Evolutionary conservation across 768 basidiomycete genomes (phyloP).

Genomic region (Serendipita sp.): DNA sequence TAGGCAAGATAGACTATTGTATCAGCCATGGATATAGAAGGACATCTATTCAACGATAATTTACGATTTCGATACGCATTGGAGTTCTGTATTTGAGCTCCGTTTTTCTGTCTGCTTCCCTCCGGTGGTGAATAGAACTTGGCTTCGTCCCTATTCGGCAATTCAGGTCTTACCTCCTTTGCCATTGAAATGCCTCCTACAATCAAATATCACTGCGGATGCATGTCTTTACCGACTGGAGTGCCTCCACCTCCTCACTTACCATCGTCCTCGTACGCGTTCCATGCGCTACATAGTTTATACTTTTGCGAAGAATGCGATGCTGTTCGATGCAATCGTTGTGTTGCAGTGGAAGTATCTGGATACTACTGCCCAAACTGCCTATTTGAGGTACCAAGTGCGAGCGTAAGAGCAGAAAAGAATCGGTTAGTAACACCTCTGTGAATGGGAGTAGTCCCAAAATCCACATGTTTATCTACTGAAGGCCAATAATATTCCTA

Average conservation of each 20-base stretch:
- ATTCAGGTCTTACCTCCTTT: too few species aligned
- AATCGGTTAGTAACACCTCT: slow-evolving; percentile 49
- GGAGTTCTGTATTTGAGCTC: too few species aligned
- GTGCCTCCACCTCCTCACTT: slow-evolving; percentile 60
- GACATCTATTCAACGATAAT: too few species aligned
- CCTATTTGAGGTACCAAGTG: slow-evolving; percentile 93
- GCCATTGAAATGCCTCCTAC: slow-evolving; percentile 9
- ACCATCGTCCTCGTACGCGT: slow-evolving; percentile 60
- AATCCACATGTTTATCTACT: background rate
- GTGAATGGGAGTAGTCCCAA: background rate
- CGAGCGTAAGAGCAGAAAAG: slow-evolving; percentile 95
- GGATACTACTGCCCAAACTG: slow-evolving; percentile 98
- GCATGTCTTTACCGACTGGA: slow-evolving; percentile 22
- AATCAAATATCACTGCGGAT: slow-evolving; percentile 22
- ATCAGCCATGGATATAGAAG: background rate
- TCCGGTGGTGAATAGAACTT: too few species aligned
- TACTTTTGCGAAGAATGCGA: slow-evolving; percentile 99
- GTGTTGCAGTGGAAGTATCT: slow-evolving; percentile 84
- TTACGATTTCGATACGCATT: too few species aligned
- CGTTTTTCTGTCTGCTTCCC: too few species aligned
- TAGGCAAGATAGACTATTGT: slow-evolving; percentile 12
- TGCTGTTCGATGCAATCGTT: slow-evolving; percentile 81
- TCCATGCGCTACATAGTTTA: slow-evolving; percentile 68
- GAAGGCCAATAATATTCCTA: background rate
- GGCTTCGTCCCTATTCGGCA: too few species aligned